Evolutionary conservation across 495 filamentous ascomycete genomes (phyloP).

Genomic region (Umbilicaria muhlenbergii): DNA sequence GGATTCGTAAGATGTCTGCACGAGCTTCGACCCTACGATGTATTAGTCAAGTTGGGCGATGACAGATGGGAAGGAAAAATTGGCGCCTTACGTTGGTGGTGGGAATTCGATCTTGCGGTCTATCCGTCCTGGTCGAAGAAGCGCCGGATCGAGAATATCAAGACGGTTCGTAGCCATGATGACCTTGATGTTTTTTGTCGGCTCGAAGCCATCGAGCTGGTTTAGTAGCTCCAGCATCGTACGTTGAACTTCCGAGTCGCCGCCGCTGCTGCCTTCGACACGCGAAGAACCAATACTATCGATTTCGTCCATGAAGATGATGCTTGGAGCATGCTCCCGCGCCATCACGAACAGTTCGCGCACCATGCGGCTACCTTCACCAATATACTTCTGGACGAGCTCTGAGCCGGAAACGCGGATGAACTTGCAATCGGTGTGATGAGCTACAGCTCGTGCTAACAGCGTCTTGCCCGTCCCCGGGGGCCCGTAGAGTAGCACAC

Average conservation of each 20-base stretch:
- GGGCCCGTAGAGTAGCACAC: constrained; percentile 91
- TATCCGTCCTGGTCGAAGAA: constrained; percentile 88
- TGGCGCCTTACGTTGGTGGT: constrained; percentile 55
- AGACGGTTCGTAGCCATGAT: constrained; percentile 99
- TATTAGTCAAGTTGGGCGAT: background rate
- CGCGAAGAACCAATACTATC: constrained; percentile 95
- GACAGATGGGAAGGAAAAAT: background rate
- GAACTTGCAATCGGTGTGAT: constrained; percentile 98
- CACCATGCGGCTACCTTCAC: constrained; percentile 96
- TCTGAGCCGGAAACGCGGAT: constrained; percentile 94
- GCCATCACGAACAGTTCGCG: constrained; percentile 99
- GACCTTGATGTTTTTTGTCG: constrained; percentile 99
- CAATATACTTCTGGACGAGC: constrained; percentile 97
- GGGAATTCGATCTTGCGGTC: constrained; percentile 99
- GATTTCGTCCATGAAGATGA: constrained; percentile 99
- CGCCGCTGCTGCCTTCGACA: constrained; percentile 86
- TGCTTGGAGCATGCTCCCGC: constrained; percentile 94
- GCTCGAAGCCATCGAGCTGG: constrained; percentile 97
- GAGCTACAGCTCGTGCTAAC: constrained; percentile 85
- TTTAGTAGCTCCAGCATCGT: constrained; percentile 99
- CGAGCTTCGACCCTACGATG: constrained; percentile 58
- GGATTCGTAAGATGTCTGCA: constrained; percentile 95
- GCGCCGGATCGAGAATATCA: constrained; percentile 89
- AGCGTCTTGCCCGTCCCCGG: constrained; percentile 97
- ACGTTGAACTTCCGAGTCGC: constrained; percentile 97